phyloP scores from a whole-genome alignment of 169 alveolate species.

The Eimeria necatrix region DNA sequence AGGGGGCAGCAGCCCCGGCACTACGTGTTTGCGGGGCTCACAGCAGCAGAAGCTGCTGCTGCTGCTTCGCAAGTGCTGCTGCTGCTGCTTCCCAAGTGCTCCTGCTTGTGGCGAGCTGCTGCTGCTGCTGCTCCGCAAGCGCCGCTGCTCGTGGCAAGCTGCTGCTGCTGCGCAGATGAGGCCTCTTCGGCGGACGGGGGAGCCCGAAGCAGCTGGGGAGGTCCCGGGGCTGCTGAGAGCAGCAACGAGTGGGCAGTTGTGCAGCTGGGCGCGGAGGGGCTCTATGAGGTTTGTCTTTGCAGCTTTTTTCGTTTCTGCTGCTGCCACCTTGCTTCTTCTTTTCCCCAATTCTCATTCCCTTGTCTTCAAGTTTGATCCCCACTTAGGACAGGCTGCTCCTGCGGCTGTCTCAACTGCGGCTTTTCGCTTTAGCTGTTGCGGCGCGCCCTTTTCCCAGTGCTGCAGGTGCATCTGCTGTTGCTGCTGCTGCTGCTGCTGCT shows the following conservation, averaged over 20 bases:
- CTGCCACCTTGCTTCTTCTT: background rate
- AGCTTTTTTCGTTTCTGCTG: constrained; percentile 4
- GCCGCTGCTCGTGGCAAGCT: background rate
- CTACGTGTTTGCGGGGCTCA: background rate
- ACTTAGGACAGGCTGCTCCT: too few relatives aligned
- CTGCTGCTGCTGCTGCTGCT: background rate
- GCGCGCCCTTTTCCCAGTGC: background rate
- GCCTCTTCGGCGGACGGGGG: background rate
- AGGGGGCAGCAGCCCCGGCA: too few relatives aligned
- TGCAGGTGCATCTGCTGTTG: background rate
- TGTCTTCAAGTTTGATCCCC: too few relatives aligned
- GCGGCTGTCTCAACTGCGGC: too few relatives aligned
- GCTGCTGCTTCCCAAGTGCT: background rate
- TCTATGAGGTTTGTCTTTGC: constrained; percentile 4
- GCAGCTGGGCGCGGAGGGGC: constrained; percentile 41
- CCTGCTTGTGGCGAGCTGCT: background rate
- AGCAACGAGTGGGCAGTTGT: constrained; percentile 45
- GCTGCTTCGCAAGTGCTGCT: background rate
- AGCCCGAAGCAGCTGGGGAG: background rate
- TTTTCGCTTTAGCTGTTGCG: too few relatives aligned
- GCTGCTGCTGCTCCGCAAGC: background rate
- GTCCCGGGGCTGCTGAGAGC: background rate
- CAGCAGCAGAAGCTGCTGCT: background rate
- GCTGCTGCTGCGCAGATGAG: constrained; percentile 31
- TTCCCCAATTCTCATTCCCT: too few relatives aligned